These are phyloP conservation scores for Cryoendolithus antarcticus DNA, from an alignment of 2,329 filamentous ascomycete species.

Conservation along the genomic window DNA sequence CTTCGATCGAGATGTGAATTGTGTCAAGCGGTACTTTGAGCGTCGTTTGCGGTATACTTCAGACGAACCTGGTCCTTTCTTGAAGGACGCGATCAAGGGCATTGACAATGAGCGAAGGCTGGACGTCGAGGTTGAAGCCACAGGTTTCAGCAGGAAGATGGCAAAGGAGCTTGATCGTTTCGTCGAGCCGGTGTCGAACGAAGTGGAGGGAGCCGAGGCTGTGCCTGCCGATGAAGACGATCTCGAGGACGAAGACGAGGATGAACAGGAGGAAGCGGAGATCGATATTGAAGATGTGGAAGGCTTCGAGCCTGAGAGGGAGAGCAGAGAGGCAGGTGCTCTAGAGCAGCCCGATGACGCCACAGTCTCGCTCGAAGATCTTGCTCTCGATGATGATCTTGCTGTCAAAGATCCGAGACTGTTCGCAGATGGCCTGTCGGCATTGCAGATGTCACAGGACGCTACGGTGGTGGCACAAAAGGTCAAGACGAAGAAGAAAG, in stretches of 20 bases:
- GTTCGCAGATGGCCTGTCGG: conserved; percentile 10
- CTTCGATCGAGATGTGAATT: conserved; percentile 90
- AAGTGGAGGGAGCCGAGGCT: conserved; percentile 43
- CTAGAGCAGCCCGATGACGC: not conserved
- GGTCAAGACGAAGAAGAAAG: conserved; percentile 24
- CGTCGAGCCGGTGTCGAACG: conserved; percentile 52
- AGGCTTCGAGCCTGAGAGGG: conserved; percentile 5
- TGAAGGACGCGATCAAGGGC: conserved; percentile 67
- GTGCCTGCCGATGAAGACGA: conserved; percentile 24
- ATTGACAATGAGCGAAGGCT: conserved; percentile 58
- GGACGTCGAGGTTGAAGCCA: conserved; percentile 81
- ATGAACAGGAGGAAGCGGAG: conserved; percentile 27
- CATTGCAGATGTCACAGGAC: conserved; percentile 16
- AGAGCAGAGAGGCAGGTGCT: conserved; percentile 10
- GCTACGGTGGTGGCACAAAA: conserved; percentile 18
- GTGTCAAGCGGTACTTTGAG: conserved; percentile 88
- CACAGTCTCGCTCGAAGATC: conserved; percentile 5
- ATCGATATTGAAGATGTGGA: conserved; percentile 10
- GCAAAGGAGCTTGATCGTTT: conserved; percentile 84
- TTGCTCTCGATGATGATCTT: conserved; percentile 11
- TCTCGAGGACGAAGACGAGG: conserved; percentile 23
- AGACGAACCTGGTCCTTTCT: conserved; percentile 73
- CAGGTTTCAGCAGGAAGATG: conserved; percentile 95
- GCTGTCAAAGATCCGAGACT: conserved; percentile 7
- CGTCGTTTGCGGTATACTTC: conserved; percentile 78